Base-by-base conservation (phyloP, 495 filamentous ascomycete genomes). In the Astrocystis sublimbata region DNA sequence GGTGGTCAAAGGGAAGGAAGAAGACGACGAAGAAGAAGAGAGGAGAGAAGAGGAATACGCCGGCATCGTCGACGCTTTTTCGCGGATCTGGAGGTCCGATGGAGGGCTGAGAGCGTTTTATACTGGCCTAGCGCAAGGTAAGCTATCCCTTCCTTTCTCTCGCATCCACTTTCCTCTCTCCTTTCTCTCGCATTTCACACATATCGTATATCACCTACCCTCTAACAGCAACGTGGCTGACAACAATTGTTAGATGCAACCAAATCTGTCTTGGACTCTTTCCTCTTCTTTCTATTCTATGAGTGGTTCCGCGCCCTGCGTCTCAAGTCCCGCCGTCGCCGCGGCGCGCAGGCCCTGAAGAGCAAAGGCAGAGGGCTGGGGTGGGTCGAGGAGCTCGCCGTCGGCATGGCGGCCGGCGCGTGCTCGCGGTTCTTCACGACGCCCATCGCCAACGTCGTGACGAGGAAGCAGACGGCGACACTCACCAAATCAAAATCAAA, bases 401-500 rank as follows among this genome's bases (percentile, higher is more conserved):
- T 96, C 19, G 92, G 93, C 0, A 81, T 93, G 17, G 67, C 88
- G 0, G 93, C 93, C 1, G 90, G 92, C 0, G 88, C 91, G 0
- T 88, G 89, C 61, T 84, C 91, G 0, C 91, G 89, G 65, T 69
- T 90, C 41, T 86, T 92, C 62, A 93, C 92, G 0, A 91, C 92
- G 0, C 93, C 93, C 0, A 76, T 96, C 21, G 81, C 89, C 40
- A 96, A 92, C 66, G 86, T 97, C 46, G 91, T 96, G 17, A 91
- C 92, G 0, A 74, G 92, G 17, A 88, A 89, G 71, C 92, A 96
- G 73, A 91, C 87, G 0, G 81, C 86, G 1, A 79, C 82, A 5
- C 77, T 90, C 63, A 45, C 80, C 5, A n/a, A n/a, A n/a, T n/a
- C n/a, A n/a, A n/a, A n/a, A n/a, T n/a, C n/a, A n/a, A n/a, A n/a